These are phyloP conservation scores for Cladosporium colombiae DNA, from an alignment of 2,329 filamentous ascomycete species.

Conservation along the genomic window DNA sequence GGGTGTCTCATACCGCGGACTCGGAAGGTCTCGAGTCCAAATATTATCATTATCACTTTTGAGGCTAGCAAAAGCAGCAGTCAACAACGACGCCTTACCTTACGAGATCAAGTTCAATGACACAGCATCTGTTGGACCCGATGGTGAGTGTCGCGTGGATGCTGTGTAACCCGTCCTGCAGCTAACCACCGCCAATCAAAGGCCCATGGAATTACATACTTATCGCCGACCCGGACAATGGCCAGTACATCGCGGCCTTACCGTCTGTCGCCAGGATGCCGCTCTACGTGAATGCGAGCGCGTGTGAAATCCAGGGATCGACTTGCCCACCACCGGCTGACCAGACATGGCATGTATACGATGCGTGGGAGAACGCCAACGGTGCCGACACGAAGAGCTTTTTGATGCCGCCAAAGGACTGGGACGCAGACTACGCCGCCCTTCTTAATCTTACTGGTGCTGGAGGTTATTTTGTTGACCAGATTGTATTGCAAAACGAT, in stretches of 20 bases:
- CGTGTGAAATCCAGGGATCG: slow-evolving; percentile 20
- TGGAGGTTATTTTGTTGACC: slow-evolving; percentile 18
- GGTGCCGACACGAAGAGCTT: slow-evolving; percentile 11
- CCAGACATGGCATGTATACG: slow-evolving; percentile 13
- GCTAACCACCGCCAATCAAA: slow-evolving; percentile 4
- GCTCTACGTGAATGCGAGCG: slow-evolving; percentile 21
- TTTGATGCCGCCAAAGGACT: slow-evolving; percentile 5
- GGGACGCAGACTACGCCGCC: slow-evolving; percentile 21
- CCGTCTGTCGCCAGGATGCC: slow-evolving; percentile 21
- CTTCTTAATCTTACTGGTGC: slow-evolving; percentile 21
- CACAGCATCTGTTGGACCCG: slow-evolving; percentile 21
- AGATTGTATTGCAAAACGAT: slow-evolving; percentile 14
- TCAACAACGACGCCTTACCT: slow-evolving; percentile 18
- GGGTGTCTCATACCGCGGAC: neutral
- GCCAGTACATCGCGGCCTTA: slow-evolving; percentile 21
- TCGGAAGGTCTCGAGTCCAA: neutral
- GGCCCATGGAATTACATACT: slow-evolving; percentile 23
- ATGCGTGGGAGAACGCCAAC: slow-evolving; percentile 2
- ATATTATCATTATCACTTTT: neutral
- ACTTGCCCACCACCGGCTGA: slow-evolving; percentile 19
- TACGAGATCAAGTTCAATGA: slow-evolving; percentile 17
- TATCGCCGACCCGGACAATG: slow-evolving; percentile 15
- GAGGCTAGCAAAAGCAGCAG: neutral
- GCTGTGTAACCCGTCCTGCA: slow-evolving; percentile 7
- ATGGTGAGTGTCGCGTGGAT: slow-evolving; percentile 19